A percentile compares a stretch with the other conserved stretches of the same genome.
phyloP scores from a whole-genome alignment of 2,329 filamentous ascomycete genomes.

The Cercospora sp. region DNA sequence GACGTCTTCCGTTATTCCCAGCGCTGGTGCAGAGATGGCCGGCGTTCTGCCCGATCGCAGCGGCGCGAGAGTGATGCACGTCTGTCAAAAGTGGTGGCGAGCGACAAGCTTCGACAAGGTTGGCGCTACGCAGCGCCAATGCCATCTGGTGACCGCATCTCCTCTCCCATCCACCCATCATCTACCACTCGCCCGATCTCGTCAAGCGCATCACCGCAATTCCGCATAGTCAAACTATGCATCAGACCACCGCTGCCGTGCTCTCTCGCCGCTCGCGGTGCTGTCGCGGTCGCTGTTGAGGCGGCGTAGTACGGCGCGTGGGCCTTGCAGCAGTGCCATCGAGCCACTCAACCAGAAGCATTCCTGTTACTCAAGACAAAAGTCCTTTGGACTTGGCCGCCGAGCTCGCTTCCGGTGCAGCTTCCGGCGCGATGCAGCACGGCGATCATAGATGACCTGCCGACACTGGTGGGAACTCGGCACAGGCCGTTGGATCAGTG shows the following conservation, averaged over 20 bases:
- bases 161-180: background rate
- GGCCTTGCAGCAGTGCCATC: background rate
- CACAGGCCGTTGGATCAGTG: background rate
- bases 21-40: background rate
- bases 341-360: background rate
- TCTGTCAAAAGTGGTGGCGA: background rate
- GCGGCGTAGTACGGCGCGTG: background rate
- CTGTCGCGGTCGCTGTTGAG: background rate
- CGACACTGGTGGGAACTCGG: background rate
- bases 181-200: background rate
- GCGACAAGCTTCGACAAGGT: slow-evolving; percentile 1
- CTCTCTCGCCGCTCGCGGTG: background rate
- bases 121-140: background rate
- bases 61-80: background rate
- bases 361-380: background rate
- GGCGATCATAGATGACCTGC: slow-evolving; percentile 1
- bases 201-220: background rate
- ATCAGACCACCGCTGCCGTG: background rate
- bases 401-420: background rate
- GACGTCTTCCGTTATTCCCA: too few relatives aligned
- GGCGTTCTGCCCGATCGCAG: background rate
- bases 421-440: slow-evolving; percentile 2
- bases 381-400: background rate
- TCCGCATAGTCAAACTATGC: background rate
- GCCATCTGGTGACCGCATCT: slow-evolving; percentile 7